Base-by-base conservation (phyloP, 495 filamentous ascomycete species). In the Annulohypoxylon maeteangense region DNA sequence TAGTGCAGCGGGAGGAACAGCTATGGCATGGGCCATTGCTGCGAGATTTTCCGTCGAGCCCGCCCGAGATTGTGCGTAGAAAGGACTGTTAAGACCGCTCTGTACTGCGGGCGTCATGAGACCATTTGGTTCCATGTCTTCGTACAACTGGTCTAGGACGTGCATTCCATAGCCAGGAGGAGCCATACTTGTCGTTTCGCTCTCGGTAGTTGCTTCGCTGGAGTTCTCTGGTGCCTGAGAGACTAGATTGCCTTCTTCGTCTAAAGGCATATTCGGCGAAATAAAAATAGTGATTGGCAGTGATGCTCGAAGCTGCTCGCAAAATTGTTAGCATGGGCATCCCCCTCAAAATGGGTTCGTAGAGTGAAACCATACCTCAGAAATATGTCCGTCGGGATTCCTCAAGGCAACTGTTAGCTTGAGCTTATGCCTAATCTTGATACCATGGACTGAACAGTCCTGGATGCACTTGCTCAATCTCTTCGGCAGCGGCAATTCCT, bases 331-430 rank as follows among this genome's bases (percentile, higher is more conserved):
- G 65, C 23, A 45, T 55, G 27, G 16, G 34, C 40, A 48, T 29
- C 23, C 2, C 53, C n/a, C 67, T 34, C 7, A 64, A 42, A 40
- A 10, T 14, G n/a, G 18, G 31, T 12, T 51, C 16, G 44, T 62
- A 38, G 23, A 1, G 18, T 61, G 18, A 68, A 32, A 23, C 32
- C 85, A 68, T 81, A 92, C 90, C 84, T 98, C 93, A 54, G 93
- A 97, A 45, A 93, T 84, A 77, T 98, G 95, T 0, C 92, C 94
- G 79, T 99, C 95, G 0, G 95, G 95, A 71, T 98, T 98, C 69
- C 93, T 90, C 31, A 99, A 84, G 67, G 93, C 91, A 62, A 99
- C 88, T 59, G 91, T 90, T 75, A 98, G 87, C 79, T 90, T 91
- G 53, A 97, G 82, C 81, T 93, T 95, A 77, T 99, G 95, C 47